Conservation (phyloP, 441 rosid genomes). For the Aleurites moluccanus region DNA sequence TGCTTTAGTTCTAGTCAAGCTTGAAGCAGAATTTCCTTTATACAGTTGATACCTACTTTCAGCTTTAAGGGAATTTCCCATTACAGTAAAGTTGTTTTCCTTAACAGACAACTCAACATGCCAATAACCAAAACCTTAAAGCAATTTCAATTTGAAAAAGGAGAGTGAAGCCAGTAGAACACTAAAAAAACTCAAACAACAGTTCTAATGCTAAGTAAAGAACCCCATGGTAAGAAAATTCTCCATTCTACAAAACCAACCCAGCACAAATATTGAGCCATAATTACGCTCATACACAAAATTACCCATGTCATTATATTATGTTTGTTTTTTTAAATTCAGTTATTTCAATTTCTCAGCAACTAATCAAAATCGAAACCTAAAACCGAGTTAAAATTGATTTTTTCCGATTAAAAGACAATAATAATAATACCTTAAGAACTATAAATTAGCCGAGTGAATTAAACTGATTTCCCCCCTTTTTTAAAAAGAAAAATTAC, state of each 20-base stretch:
- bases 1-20: slow-evolving; percentile 18
- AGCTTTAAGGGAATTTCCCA: slow-evolving; percentile 4
- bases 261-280: neutral
- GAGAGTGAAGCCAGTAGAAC: neutral
- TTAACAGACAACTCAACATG: neutral
- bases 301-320: neutral
- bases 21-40: slow-evolving; percentile 10
- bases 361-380: slow-evolving; percentile 10
- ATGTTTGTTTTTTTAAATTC: too few relatives aligned
- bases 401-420: neutral
- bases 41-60: slow-evolving; percentile 3
- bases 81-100: slow-evolving; percentile 14
- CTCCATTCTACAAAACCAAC: neutral
- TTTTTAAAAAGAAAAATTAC: neutral
- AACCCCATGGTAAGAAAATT: too few relatives aligned
- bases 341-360: neutral
- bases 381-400: neutral
- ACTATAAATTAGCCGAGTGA: neutral
- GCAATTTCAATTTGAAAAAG: neutral
- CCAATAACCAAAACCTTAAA: slow-evolving; percentile 1
- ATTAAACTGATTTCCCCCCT: too few relatives aligned
- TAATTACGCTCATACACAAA: neutral
- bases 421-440: neutral
- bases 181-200: neutral
- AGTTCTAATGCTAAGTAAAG: neutral